Percentiles rank a stretch among this genome's conserved stretches.
Conservation (phyloP, 176 grass and related monocot genomes). For the Bonia amplexicaulis region DNA sequence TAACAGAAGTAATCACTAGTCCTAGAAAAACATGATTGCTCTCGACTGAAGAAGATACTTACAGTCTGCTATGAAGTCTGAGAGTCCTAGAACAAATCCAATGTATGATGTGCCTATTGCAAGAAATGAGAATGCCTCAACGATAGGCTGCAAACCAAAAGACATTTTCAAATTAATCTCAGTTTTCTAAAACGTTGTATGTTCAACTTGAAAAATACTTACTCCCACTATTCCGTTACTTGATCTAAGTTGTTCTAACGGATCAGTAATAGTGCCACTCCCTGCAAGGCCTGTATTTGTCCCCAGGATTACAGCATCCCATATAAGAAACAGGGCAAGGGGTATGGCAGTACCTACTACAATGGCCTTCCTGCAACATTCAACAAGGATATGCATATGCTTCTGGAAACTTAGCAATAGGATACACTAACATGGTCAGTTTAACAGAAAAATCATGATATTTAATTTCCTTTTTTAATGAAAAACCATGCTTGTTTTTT, state of each 20-base stretch:
- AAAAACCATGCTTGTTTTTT: neutral
- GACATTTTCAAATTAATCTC: neutral
- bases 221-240: constrained; percentile 82
- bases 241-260: constrained; percentile 63
- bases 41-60: constrained; percentile 36
- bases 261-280: constrained; percentile 42
- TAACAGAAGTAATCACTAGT: neutral
- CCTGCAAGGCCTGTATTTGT: constrained; percentile 50
- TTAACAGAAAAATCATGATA: neutral
- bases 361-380: constrained; percentile 73
- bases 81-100: constrained; percentile 89
- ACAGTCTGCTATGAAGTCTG: constrained; percentile 91
- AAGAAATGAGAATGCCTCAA: constrained; percentile 91
- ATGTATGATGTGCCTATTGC: constrained; percentile 95
- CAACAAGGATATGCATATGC: neutral
- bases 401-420: neutral
- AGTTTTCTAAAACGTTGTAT: neutral
- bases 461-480: neutral
- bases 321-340: constrained; percentile 77
- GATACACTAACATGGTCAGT: neutral
- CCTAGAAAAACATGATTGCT: constrained; percentile 13
- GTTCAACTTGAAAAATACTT: constrained; percentile 33
- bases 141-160: constrained; percentile 62
- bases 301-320: constrained; percentile 92
- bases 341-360: constrained; percentile 81